Percentiles rank a stretch among this genome's conserved stretches.
Evolutionary conservation across 192 early-diverging fungal genomes (phyloP).

Genomic region (Coemansia guatemalensis): DNA sequence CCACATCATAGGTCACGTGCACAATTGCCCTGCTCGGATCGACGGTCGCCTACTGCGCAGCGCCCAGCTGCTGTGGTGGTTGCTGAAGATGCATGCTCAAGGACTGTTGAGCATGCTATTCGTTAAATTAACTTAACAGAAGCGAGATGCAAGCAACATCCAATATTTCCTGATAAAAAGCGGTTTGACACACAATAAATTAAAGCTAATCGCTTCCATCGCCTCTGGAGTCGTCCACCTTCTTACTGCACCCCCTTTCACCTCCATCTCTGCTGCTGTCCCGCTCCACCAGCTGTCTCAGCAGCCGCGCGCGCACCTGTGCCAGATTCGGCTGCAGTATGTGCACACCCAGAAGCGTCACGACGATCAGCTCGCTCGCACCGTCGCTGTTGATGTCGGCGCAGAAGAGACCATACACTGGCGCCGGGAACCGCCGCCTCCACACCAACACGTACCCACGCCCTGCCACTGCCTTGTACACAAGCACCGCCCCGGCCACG

Average conservation of each 20-base stretch:
- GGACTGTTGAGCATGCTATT: no score
- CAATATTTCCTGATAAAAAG: no score
- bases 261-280: slow-evolving; percentile 1
- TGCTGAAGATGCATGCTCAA: no score
- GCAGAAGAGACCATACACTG: slow-evolving; percentile 45
- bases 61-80: no score
- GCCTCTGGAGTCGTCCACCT: no score
- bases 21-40: no score
- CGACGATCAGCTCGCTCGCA: slow-evolving; percentile 50
- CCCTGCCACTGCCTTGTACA: slow-evolving; percentile 42
- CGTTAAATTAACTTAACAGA: no score
- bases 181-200: no score
- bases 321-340: slow-evolving; percentile 51
- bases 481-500: slow-evolving; percentile 43
- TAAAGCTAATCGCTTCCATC: not conserved
- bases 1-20: no score
- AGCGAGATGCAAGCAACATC: no score
- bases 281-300: slow-evolving; percentile 28
- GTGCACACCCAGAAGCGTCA: slow-evolving; percentile 53
- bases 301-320: slow-evolving; percentile 33
- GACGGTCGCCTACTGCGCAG: no score
- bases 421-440: slow-evolving; percentile 48
- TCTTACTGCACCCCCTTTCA: not conserved
- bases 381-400: slow-evolving; percentile 54
- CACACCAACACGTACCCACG: slow-evolving; percentile 48